Percentiles rank a stretch among this genome's conserved stretches.
These are phyloP conservation scores for Bothriochloa decipiens DNA, from an alignment of 176 grass and related monocot genomes.

Conservation along the genomic window DNA sequence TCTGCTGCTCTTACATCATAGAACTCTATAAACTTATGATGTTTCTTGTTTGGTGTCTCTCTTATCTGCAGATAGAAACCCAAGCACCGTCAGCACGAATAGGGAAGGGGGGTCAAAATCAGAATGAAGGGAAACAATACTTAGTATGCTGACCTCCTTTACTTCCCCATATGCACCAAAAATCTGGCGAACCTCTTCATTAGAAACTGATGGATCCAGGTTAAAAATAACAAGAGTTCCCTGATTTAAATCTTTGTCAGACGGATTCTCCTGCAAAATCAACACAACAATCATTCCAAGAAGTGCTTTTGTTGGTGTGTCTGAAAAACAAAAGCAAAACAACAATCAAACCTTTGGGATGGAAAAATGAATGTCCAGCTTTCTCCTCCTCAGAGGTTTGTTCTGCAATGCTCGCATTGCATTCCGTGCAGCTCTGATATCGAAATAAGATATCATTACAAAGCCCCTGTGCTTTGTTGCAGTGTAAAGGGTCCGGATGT, in stretches of 20 bases:
- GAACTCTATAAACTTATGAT: conserved; percentile 97
- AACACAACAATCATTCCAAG: conserved; percentile 38
- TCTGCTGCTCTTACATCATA: conserved; percentile 95
- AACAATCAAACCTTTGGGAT: conserved; percentile 71
- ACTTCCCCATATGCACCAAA: conserved; percentile 93
- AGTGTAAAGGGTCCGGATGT: conserved; percentile 87
- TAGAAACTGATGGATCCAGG: conserved; percentile 88
- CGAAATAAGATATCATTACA: conserved; percentile 97
- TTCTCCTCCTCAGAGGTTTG: conserved; percentile 84
- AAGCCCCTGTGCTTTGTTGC: conserved; percentile 93
- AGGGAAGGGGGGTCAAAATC: background rate
- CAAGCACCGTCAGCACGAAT: conserved; percentile 33
- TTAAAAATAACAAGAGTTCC: conserved; percentile 96
- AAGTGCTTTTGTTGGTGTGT: background rate
- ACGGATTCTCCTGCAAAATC: conserved; percentile 80
- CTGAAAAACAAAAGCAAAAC: conserved; percentile 16
- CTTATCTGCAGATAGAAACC: conserved; percentile 63
- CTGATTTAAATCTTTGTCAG: conserved; percentile 98
- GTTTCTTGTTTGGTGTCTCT: conserved; percentile 95
- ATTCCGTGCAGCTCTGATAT: conserved; percentile 77
- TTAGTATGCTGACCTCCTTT: conserved; percentile 68
- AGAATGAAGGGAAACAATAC: background rate
- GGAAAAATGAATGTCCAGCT: conserved; percentile 96
- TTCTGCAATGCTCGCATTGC: conserved; percentile 87
- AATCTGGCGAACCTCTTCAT: conserved; percentile 78